These are phyloP conservation scores for Sugiyamaella neomexicana DNA, from an alignment of 1,139 yeast species.

Conservation along the genomic window DNA sequence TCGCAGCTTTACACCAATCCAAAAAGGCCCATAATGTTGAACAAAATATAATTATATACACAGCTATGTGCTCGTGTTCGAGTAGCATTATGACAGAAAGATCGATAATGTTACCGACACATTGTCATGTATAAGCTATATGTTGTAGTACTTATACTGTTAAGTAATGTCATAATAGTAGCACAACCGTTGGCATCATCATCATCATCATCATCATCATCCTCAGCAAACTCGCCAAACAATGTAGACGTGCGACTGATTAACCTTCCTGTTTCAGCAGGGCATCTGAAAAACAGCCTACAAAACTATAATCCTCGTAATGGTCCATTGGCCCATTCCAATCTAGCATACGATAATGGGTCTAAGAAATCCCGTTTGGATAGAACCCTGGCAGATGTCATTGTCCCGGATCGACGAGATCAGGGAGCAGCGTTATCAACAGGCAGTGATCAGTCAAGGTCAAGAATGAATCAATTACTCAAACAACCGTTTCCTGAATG, in stretches of 20 bases:
- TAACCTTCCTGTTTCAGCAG: constrained; percentile 5
- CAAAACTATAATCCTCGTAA: neutral
- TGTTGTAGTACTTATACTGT: neutral
- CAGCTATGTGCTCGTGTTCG: neutral
- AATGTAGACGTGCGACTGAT: neutral
- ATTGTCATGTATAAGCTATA: constrained; percentile 1
- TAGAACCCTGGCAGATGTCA: constrained; percentile 6
- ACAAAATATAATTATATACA: neutral
- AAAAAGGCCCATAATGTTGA: constrained; percentile 3
- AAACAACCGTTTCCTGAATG: constrained; percentile 62
- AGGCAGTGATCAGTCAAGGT: neutral
- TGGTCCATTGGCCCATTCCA: neutral
- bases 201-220: neutral
- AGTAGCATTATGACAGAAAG: no score
- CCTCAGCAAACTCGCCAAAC: neutral
- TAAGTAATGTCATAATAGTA: neutral
- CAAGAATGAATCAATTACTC: constrained; percentile 3
- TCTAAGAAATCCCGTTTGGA: constrained; percentile 11
- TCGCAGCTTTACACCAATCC: no score
- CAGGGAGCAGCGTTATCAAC: neutral
- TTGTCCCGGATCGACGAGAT: neutral
- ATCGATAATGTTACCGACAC: neutral
- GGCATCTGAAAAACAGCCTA: neutral
- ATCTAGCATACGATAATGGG: constrained; percentile 10
- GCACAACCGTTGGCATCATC: no score